These are phyloP conservation scores for Oehlia diaphana DNA, from an alignment of 192 early-diverging fungal species.

Conservation along the genomic window DNA sequence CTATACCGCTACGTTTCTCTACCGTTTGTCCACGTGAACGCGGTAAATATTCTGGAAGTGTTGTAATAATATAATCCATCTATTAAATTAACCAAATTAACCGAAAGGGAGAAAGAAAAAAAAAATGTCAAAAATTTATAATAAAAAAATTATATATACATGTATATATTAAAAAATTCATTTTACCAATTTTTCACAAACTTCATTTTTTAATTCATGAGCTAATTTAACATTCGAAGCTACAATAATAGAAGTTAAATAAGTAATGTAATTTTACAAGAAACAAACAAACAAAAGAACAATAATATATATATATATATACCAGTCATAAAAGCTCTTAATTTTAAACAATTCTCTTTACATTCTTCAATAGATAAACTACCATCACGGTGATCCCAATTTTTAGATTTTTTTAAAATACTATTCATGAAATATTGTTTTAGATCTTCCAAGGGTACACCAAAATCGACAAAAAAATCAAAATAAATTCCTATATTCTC, in stretches of 20 bases:
- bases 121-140: not conserved
- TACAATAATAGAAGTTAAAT: not conserved
- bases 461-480: conserved; percentile 28
- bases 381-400: conserved; percentile 23
- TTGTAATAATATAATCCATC: conserved; percentile 25
- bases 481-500: not conserved
- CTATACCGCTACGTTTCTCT: not conserved
- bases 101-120: not conserved
- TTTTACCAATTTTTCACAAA: conserved; percentile 24
- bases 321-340: not conserved
- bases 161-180: too few relatives aligned
- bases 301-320: not conserved
- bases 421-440: not conserved
- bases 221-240: not conserved
- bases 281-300: not conserved
- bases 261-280: not conserved
- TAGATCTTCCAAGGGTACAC: conserved; percentile 25
- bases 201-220: not conserved
- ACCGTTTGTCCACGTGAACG: not conserved
- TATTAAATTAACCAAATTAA: not conserved
- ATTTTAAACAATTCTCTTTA: not conserved
- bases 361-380: not conserved
- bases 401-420: not conserved
- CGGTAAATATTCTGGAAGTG: conserved; percentile 18
- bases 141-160: too few relatives aligned